These are phyloP conservation scores for Fusarium sp. DNA, from an alignment of 2,329 filamentous ascomycete genomes.

Conservation along the genomic window DNA sequence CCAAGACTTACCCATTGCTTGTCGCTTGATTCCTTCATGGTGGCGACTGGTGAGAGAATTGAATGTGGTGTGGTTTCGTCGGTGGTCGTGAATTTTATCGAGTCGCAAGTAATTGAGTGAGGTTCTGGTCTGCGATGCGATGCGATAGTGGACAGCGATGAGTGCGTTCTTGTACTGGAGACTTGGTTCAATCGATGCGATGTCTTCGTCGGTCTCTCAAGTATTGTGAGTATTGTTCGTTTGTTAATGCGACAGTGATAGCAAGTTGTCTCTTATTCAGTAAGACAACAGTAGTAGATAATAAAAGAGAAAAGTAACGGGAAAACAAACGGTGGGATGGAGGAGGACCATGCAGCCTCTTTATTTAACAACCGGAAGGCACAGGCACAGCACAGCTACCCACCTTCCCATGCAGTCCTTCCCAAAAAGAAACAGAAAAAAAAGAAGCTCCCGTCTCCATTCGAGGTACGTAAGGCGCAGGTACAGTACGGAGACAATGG, in stretches of 20 bases:
- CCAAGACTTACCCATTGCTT: conserved; percentile 62
- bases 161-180: not conserved
- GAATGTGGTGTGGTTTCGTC: not conserved
- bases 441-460: conserved; percentile 15
- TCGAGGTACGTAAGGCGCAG: conserved; percentile 4
- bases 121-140: not conserved
- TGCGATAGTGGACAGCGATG: not conserved
- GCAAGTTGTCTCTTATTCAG: not conserved
- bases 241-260: not conserved
- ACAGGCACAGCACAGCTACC: conserved; percentile 1
- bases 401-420: not conserved
- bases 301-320: not conserved
- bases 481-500: conserved; percentile 9
- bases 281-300: not conserved
- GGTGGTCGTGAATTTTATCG: not conserved
- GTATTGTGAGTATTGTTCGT: not conserved
- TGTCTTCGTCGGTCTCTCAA: not conserved
- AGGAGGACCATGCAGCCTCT: conserved; percentile 4
- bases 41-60: conserved; percentile 8
- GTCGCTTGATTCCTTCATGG: conserved; percentile 51
- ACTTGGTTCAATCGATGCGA: not conserved
- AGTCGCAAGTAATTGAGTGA: not conserved
- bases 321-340: not conserved
- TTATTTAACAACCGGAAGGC: not conserved
- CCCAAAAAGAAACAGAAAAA: not conserved